Conservation (phyloP, 2,329 filamentous ascomycete species). For the Beauveria asiatica region DNA sequence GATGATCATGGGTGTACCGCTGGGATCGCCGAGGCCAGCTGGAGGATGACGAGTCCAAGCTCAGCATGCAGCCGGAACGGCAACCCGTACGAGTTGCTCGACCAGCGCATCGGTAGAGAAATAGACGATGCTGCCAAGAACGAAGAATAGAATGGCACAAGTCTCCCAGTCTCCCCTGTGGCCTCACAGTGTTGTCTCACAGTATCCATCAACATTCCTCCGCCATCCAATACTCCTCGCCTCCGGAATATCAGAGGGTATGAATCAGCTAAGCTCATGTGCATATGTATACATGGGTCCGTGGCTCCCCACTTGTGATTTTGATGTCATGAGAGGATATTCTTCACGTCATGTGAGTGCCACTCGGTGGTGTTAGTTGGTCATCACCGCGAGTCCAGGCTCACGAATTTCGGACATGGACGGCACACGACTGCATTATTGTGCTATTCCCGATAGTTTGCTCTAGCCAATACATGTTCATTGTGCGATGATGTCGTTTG, state of each 20-base stretch:
- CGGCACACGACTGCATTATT: background rate
- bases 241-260: background rate
- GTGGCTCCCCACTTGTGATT: background rate
- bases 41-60: background rate
- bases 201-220: background rate
- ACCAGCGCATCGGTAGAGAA: background rate
- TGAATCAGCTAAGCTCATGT: background rate
- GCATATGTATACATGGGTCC: background rate
- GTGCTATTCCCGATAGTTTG: background rate
- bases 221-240: background rate
- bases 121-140: background rate
- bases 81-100: background rate
- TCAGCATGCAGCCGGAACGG: background rate
- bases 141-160: background rate
- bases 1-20: background rate
- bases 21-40: background rate
- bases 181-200: background rate
- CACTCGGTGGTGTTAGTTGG: background rate
- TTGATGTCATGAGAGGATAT: background rate
- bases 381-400: background rate
- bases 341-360: background rate
- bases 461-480: no score
- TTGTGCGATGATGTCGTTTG: no score
- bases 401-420: background rate
- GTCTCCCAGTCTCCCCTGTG: background rate